Evolutionary conservation across 2,329 filamentous ascomycete species (phyloP), one percentile per base, ranked within the genome.

Genomic region (Arachnopeziza araneosa): DNA sequence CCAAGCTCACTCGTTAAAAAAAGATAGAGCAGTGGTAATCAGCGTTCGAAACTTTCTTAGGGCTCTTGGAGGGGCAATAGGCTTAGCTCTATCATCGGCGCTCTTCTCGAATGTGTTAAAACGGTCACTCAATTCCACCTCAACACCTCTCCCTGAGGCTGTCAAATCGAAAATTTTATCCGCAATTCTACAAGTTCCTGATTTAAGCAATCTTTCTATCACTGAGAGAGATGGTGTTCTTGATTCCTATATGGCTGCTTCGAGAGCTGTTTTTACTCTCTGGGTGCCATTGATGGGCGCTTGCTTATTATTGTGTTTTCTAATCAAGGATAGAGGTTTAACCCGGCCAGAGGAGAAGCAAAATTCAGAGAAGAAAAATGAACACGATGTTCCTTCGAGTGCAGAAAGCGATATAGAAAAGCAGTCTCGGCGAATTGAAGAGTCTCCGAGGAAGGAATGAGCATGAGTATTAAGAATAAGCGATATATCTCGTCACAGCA

Each of bases 31-130:
- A 0, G 80, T 87, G 1, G 79, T 86, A 22, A 87, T 86, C 44
- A 83, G 82, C 1, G 80, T 81, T 56, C 77, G 85, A 1, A 88
- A 88, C 65, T 87, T 87, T 68, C 77, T 86, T 61, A 79, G 85
- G 8, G 81, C 79, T 53, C 73, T 83, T 2, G 84, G 85, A 10
- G 84, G 83, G 24, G 76, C 83, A 1, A 76, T 79, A 17, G 84
- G 84, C 0, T 76, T 88, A 0, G 83, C 83, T 0, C 73, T 86
- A 9, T 82, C 80, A 0, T 82, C 82, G 1, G 81, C 82, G 1
- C 73, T 85, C 1, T 71, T 81, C 22, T 71, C 69, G 1, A 70
- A 73, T 67, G 60, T 74, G 68, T 44, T 72, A n/a, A 64, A 65
- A n/a, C 60, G 61, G 12, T 59, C 59, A 8, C 52, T 70, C 1